Evolutionary conservation across 192 early-diverging fungal genomes (phyloP), one percentile per base, ranked within the genome.

Genomic region (Backusella sp.): DNA sequence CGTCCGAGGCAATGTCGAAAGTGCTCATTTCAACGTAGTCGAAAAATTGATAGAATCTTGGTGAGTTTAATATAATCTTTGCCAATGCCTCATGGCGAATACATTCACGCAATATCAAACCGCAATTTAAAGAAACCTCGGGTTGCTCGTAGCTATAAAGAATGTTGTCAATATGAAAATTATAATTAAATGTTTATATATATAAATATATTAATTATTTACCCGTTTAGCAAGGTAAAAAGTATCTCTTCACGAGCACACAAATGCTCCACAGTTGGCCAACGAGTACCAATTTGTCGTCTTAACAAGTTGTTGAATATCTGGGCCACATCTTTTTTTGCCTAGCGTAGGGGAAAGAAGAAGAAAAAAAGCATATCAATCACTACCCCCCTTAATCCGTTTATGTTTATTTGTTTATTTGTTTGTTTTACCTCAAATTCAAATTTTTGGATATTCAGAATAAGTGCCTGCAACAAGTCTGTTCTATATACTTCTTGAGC

Each of bases 1-100:
- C 98, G 83, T 99, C 98, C 46, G 94, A 96, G 35, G 98, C 96
- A 52, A 97, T 95, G 88, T 99, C 98, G 88, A 99, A 99, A 19
- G 96, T 99, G 70, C 92, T 92, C 75, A 96, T 87, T 83, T 99
- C 97, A 14, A 99, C 97, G 81, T 99, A 99, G 21, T 87, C 87
- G 75, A 99, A 99, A 66, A 99, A 96, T 74, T 92, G 91, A 88
- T 96, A 97, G 76, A 99, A 99, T 76, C 94, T 89, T 28, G 88
- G 88, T 23, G 94, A 92, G 73, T 92, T 90, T 65, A 99, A 84
- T 36, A 98, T 87, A 53, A 94, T 89, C 76, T 93, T 92, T 73
- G 96, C 92, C 74, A 99, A 87, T 19, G 90, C 80, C 86, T 99
- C 97, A 77, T 99, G 96, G 70, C 98, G 94, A 62, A 97, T 86